Percentiles rank a stretch among this genome's conserved stretches.
Conservation (phyloP, 805 yeast genomes). For the Metschnikowia aberdeeniae region DNA sequence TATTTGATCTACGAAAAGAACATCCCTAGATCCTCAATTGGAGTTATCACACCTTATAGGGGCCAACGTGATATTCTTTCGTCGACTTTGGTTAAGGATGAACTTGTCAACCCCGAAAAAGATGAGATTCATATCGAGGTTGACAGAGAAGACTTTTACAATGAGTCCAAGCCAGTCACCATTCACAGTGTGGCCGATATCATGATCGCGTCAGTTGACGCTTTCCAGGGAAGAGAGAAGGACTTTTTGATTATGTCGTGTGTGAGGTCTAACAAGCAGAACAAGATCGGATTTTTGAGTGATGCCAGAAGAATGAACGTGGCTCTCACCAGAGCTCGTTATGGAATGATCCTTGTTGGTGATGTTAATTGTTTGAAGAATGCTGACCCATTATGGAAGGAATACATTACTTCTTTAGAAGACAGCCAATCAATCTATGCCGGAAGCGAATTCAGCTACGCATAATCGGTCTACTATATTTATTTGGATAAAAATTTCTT, state of each 20-base stretch:
- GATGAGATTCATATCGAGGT: slow-evolving; percentile 46
- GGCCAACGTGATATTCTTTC: slow-evolving; percentile 69
- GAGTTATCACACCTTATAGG: slow-evolving; percentile 67
- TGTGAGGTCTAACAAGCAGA: slow-evolving; percentile 64
- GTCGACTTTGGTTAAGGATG: slow-evolving; percentile 43
- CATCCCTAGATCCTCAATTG: slow-evolving; percentile 48
- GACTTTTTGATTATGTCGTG: slow-evolving; percentile 50
- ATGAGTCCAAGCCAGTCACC: slow-evolving; percentile 44
- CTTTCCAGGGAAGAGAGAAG: slow-evolving; percentile 59
- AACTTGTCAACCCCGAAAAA: slow-evolving; percentile 51
- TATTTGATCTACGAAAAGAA: slow-evolving; percentile 52
- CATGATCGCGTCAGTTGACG: slow-evolving; percentile 47
- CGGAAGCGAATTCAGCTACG: slow-evolving; percentile 8
- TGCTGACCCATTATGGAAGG: slow-evolving; percentile 16
- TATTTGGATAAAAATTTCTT: too few relatives aligned
- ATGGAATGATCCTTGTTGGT: slow-evolving; percentile 52
- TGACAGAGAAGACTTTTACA: slow-evolving; percentile 57
- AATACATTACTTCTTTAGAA: slow-evolving; percentile 14
- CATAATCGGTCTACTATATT: not conserved
- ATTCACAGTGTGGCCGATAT: slow-evolving; percentile 45
- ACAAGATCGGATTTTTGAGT: slow-evolving; percentile 75
- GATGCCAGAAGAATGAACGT: slow-evolving; percentile 87
- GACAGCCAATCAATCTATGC: slow-evolving; percentile 10
- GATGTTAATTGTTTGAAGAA: slow-evolving; percentile 13
- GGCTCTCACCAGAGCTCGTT: slow-evolving; percentile 83